Conservation (phyloP, 352 stramenopile species). For the Phytophthora citricola region DNA sequence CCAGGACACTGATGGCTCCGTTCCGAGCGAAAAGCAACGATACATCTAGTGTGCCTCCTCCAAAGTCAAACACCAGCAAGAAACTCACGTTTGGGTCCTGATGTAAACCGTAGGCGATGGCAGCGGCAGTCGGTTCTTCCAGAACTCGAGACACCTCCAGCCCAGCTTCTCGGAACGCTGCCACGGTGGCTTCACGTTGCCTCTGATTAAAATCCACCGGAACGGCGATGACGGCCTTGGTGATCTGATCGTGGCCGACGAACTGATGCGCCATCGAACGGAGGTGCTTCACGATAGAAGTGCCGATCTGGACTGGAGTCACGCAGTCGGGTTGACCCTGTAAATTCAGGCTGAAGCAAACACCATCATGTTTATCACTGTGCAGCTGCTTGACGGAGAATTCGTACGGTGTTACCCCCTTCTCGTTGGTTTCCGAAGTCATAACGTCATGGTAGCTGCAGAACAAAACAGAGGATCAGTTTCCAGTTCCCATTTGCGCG, state of each 20-base stretch:
- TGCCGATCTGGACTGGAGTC: slow-evolving; percentile 53
- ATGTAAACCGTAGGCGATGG: slow-evolving; percentile 96
- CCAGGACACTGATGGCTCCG: slow-evolving; percentile 96
- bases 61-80: slow-evolving; percentile 97
- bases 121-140: slow-evolving; percentile 94
- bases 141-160: slow-evolving; percentile 60
- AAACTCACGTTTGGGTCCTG: slow-evolving; percentile 93
- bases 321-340: slow-evolving; percentile 51
- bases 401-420: slow-evolving; percentile 49
- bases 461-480: slow-evolving; percentile 2
- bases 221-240: slow-evolving; percentile 67
- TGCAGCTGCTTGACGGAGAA: slow-evolving; percentile 39
- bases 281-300: slow-evolving; percentile 52
- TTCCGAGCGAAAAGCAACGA: slow-evolving; percentile 94
- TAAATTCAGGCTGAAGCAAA: slow-evolving; percentile 59
- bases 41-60: slow-evolving; percentile 94
- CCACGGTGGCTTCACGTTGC: slow-evolving; percentile 54
- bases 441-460: slow-evolving; percentile 41
- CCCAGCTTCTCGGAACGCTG: slow-evolving; percentile 51
- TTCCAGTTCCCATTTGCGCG: background rate
- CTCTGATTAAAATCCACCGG: slow-evolving; percentile 59
- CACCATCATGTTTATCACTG: slow-evolving; percentile 21
- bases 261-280: slow-evolving; percentile 53
- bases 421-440: slow-evolving; percentile 14
- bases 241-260: slow-evolving; percentile 75